Evolutionary conservation across 2,329 filamentous ascomycete species (phyloP).

Genomic region (Aspergillus alliaceus): DNA sequence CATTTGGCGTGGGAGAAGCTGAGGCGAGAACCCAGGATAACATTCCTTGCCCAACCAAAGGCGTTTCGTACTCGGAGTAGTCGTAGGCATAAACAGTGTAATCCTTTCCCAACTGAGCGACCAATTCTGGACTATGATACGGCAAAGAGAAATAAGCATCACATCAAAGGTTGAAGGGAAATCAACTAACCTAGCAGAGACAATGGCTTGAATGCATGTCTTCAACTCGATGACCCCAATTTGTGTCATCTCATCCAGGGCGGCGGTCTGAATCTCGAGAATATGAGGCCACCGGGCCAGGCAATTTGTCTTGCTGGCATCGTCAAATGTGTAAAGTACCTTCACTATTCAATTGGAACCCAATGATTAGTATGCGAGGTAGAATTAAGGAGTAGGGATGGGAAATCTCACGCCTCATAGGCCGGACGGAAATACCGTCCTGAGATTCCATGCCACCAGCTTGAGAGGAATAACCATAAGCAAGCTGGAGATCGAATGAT

Average conservation of each 20-base stretch:
- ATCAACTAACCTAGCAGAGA: conserved; percentile 55
- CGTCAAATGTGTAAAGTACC: conserved; percentile 94
- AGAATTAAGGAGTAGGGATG: background rate
- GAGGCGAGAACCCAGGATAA: conserved; percentile 76
- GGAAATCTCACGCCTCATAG: conserved; percentile 65
- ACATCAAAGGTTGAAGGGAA: background rate
- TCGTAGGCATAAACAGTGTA: conserved; percentile 98
- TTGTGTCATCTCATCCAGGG: conserved; percentile 73
- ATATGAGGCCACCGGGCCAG: conserved; percentile 81
- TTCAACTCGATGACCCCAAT: conserved; percentile 88
- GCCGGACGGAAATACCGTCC: conserved; percentile 59
- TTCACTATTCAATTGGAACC: conserved; percentile 65
- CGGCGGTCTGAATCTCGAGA: conserved; percentile 75
- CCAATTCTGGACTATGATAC: conserved; percentile 73
- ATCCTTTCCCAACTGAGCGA: conserved; percentile 71
- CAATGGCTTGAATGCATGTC: conserved; percentile 81
- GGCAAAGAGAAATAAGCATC: background rate
- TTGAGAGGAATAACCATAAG: conserved; percentile 31
- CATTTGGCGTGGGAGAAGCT: conserved; percentile 56
- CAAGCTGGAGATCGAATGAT: conserved; percentile 5
- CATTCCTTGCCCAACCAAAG: conserved; percentile 93
- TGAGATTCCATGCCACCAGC: conserved; percentile 43
- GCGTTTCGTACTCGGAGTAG: conserved; percentile 91
- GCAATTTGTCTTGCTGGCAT: conserved; percentile 82
- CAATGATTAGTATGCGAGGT: conserved; percentile 16